These are phyloP conservation scores for Tirmania nivea DNA, from an alignment of 495 filamentous ascomycete genomes.

Conservation along the genomic window DNA sequence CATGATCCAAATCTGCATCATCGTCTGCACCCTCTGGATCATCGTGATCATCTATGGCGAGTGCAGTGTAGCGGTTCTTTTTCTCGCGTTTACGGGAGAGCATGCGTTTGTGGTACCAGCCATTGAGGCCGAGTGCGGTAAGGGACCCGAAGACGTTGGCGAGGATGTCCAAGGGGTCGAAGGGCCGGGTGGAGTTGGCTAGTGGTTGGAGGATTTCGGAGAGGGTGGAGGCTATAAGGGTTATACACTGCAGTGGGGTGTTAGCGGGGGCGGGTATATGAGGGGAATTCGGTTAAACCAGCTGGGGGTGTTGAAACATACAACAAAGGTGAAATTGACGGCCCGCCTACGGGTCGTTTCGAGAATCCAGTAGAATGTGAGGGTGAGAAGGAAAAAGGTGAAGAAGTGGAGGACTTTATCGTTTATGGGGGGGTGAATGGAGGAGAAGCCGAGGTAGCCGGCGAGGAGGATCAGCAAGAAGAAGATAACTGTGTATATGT, in stretches of 20 bases:
- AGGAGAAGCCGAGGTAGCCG: conserved; percentile 53
- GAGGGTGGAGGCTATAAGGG: conserved; percentile 21
- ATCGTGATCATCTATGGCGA: conserved; percentile 19
- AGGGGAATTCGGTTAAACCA: too few species aligned
- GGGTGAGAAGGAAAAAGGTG: conserved; percentile 73
- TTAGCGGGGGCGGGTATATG: not conserved
- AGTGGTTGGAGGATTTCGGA: conserved; percentile 70
- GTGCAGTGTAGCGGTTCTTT: conserved; percentile 39
- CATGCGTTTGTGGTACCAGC: conserved; percentile 90
- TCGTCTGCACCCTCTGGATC: conserved; percentile 19
- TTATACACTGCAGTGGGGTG: not conserved
- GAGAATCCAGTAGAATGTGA: conserved; percentile 89
- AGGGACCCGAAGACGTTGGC: conserved; percentile 71
- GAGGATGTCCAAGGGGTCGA: conserved; percentile 67
- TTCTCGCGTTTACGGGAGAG: conserved; percentile 63
- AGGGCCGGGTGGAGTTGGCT: conserved; percentile 57
- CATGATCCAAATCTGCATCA: conserved; percentile 4
- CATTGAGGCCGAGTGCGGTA: conserved; percentile 46
- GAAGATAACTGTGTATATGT: conserved; percentile 40
- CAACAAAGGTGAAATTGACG: conserved; percentile 61
- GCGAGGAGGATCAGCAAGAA: conserved; percentile 50
- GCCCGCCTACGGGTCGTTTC: conserved; percentile 71
- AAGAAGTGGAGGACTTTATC: conserved; percentile 80
- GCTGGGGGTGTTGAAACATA: conserved; percentile 12
- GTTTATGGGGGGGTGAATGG: conserved; percentile 41